A percentile compares a stretch with the other conserved stretches of the same genome.
Conservation (phyloP, 1,284 basidiomycete genomes). For the Psilocybe mexicana region DNA sequence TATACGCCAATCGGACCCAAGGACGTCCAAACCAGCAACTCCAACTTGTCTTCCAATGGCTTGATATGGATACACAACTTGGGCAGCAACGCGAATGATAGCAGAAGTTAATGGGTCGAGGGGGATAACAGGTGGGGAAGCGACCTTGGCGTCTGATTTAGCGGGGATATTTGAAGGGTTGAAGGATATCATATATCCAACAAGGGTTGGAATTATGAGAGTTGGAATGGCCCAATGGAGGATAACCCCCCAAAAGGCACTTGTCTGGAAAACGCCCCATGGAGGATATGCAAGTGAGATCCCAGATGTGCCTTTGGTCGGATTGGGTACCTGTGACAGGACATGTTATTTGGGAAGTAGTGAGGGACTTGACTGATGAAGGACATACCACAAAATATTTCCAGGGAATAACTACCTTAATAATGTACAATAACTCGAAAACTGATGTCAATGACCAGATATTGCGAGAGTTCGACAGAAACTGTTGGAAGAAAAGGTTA, state of each 20-base stretch:
- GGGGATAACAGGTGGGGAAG: constrained; percentile 25
- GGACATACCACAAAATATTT: constrained; percentile 36
- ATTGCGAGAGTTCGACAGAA: constrained; percentile 56
- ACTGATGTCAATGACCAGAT: constrained; percentile 50
- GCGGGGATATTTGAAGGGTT: constrained; percentile 34
- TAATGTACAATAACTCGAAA: constrained; percentile 47
- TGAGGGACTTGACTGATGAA: neutral
- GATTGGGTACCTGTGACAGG: constrained; percentile 25
- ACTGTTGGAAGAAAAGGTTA: constrained; percentile 31
- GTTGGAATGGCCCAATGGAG: constrained; percentile 61
- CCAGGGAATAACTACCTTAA: constrained; percentile 50
- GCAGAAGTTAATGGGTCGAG: constrained; percentile 62
- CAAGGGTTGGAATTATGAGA: constrained; percentile 51
- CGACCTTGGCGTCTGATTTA: constrained; percentile 9
- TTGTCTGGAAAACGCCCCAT: constrained; percentile 39
- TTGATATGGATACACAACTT: constrained; percentile 52
- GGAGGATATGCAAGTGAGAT: constrained; percentile 45
- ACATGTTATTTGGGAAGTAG: constrained; percentile 9
- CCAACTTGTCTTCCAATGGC: constrained; percentile 23
- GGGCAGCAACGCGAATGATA: constrained; percentile 58
- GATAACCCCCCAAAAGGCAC: constrained; percentile 50
- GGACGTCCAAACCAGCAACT: constrained; percentile 44
- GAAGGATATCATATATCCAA: constrained; percentile 62
- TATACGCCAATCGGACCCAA: constrained; percentile 53
- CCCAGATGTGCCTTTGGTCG: constrained; percentile 19